Evolutionary conservation across 1,284 basidiomycete genomes (phyloP).

Genomic region (Stygiomarasmius scandens): DNA sequence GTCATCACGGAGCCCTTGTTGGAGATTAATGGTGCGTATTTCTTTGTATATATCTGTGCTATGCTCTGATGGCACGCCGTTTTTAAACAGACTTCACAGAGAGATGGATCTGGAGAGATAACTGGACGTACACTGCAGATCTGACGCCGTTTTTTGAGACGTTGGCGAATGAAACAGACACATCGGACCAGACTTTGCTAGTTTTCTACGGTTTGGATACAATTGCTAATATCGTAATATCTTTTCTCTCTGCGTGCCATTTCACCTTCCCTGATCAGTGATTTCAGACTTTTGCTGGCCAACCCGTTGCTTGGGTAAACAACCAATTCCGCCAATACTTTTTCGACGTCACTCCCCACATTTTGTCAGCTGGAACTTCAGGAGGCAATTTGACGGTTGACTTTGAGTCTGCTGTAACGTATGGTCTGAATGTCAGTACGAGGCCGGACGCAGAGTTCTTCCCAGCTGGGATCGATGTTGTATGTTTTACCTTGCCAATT

Average conservation of each 20-base stretch:
- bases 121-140: constrained; percentile 65
- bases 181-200: constrained; percentile 42
- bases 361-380: constrained; percentile 33
- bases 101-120: constrained; percentile 60
- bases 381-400: constrained; percentile 48
- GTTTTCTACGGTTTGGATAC: constrained; percentile 65
- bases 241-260: neutral
- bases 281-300: constrained; percentile 48
- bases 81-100: constrained; percentile 53
- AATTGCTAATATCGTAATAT: constrained; percentile 50
- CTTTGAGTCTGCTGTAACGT: constrained; percentile 56
- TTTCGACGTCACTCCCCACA: constrained; percentile 49
- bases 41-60: neutral
- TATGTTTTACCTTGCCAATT: too few relatives aligned
- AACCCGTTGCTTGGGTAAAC: constrained; percentile 57
- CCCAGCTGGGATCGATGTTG: constrained; percentile 26
- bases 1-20: constrained; percentile 58
- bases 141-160: constrained; percentile 43
- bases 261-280: neutral
- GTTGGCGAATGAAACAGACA: constrained; percentile 11
- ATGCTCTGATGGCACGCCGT: too few relatives aligned
- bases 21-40: constrained; percentile 52
- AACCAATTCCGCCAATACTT: constrained; percentile 62
- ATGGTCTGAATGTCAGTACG: constrained; percentile 54
- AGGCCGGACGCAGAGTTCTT: constrained; percentile 49